These are phyloP conservation scores for Phytophthora litchii DNA, from an alignment of 352 stramenopile species.

Conservation along the genomic window DNA sequence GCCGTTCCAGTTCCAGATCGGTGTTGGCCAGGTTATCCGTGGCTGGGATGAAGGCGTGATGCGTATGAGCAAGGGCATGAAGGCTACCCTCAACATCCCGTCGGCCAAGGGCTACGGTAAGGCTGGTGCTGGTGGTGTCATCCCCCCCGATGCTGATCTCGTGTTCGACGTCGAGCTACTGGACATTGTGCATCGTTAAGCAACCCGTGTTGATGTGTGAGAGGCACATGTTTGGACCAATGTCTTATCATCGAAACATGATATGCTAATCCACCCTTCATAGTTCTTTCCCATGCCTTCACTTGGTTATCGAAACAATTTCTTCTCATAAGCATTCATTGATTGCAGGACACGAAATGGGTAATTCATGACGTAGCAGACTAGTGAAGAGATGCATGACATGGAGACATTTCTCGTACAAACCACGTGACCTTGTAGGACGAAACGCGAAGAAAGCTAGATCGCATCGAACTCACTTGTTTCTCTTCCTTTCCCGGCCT, in stretches of 20 bases:
- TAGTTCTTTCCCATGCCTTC: too few relatives aligned
- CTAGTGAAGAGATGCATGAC: conserved; percentile 16
- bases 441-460: conserved; percentile 14
- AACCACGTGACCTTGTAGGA: conserved; percentile 16
- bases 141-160: conserved; percentile 93
- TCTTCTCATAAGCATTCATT: conserved; percentile 11
- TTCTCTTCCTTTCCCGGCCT: conserved; percentile 15
- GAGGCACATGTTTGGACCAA: conserved; percentile 13
- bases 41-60: conserved; percentile 96
- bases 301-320: too few relatives aligned
- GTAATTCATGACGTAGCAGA: conserved; percentile 15
- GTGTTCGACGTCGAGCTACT: conserved; percentile 95
- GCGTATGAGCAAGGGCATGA: conserved; percentile 95
- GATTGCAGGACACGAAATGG: conserved; percentile 1
- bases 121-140: conserved; percentile 79
- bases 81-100: conserved; percentile 91
- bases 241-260: conserved; percentile 8
- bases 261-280: background rate
- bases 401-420: conserved; percentile 14
- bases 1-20: conserved; percentile 85
- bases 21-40: conserved; percentile 91
- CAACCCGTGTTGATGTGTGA: background rate
- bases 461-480: conserved; percentile 22
- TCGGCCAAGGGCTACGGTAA: conserved; percentile 93
- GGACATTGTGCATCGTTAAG: conserved; percentile 61